Evolutionary conservation across 202 grass and related monocot species (phyloP).

Genomic region (Digitaria exilis): DNA sequence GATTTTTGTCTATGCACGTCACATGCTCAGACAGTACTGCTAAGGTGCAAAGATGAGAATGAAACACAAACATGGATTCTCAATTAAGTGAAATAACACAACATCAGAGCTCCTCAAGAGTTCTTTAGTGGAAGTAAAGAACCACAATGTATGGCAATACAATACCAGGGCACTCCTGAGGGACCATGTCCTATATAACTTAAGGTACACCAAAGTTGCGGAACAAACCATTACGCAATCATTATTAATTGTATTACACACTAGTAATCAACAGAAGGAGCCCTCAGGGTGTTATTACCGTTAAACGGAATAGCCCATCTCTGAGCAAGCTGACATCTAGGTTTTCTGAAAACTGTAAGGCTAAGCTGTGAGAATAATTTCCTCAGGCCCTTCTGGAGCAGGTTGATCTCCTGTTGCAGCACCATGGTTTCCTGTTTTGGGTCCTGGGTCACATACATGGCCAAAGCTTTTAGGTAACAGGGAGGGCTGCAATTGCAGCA

Average conservation of each 20-base stretch:
- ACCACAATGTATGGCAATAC: slow-evolving; percentile 34
- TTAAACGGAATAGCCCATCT: slow-evolving; percentile 85
- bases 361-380: slow-evolving; percentile 18
- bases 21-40: neutral
- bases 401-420: slow-evolving; percentile 86
- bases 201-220: slow-evolving; percentile 24
- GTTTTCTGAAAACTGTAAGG: neutral
- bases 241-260: slow-evolving; percentile 43
- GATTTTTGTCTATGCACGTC: neutral
- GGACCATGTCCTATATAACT: slow-evolving; percentile 28
- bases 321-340: slow-evolving; percentile 43
- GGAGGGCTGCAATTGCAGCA: neutral
- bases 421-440: slow-evolving; percentile 67
- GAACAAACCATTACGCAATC: slow-evolving; percentile 37
- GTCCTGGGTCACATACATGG: slow-evolving; percentile 60
- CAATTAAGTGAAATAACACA: slow-evolving; percentile 25
- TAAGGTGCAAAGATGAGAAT: neutral
- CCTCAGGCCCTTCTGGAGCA: slow-evolving; percentile 92
- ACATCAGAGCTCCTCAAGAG: slow-evolving; percentile 43
- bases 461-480: neutral
- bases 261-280: slow-evolving; percentile 44
- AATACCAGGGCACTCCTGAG: slow-evolving; percentile 47
- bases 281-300: slow-evolving; percentile 54
- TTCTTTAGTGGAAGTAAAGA: slow-evolving; percentile 45
- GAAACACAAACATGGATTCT: slow-evolving; percentile 20